Evolutionary conservation across 805 yeast genomes (phyloP).

Genomic region (Candida loeiensis): DNA sequence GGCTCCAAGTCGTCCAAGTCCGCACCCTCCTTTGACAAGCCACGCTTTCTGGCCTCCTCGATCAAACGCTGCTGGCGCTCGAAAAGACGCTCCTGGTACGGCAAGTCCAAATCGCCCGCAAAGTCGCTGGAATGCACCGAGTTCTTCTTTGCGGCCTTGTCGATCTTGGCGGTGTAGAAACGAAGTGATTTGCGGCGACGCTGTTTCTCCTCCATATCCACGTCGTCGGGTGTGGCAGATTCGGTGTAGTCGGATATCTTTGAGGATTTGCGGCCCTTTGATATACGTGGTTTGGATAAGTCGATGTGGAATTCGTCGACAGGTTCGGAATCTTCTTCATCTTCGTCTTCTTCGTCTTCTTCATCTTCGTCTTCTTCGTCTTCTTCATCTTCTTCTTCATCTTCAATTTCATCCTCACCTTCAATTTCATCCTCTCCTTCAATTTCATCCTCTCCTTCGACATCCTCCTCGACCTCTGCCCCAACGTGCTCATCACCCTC

Average conservation of each 20-base stretch:
- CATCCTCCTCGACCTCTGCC: constrained; percentile 15
- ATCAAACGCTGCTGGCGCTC: constrained; percentile 85
- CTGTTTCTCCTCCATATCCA: constrained; percentile 83
- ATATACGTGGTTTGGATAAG: constrained; percentile 45
- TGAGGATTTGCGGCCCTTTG: constrained; percentile 32
- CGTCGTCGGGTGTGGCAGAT: constrained; percentile 60
- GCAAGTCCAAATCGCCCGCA: constrained; percentile 86
- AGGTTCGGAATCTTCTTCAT: constrained; percentile 16
- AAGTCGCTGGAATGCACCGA: constrained; percentile 51
- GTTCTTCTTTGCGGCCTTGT: constrained; percentile 69
- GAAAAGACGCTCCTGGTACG: constrained; percentile 83
- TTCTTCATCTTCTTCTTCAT: constrained; percentile 21
- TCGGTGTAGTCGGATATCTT: constrained; percentile 59
- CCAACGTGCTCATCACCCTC: constrained; percentile 15
- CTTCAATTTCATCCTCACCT: constrained; percentile 10
- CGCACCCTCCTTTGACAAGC: constrained; percentile 46
- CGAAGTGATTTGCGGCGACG: constrained; percentile 78
- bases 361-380: constrained; percentile 21
- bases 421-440: constrained; percentile 10
- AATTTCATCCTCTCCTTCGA: constrained; percentile 19
- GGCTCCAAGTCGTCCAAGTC: constrained; percentile 40
- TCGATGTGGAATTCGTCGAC: constrained; percentile 46
- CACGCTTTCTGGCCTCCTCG: constrained; percentile 87
- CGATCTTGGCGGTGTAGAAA: constrained; percentile 95
- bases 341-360: constrained; percentile 16